A percentile compares a stretch with the other conserved stretches of the same genome.
These are phyloP conservation scores for Cryphonectria parasitica DNA, from an alignment of 2,329 filamentous ascomycete genomes.

Conservation along the genomic window DNA sequence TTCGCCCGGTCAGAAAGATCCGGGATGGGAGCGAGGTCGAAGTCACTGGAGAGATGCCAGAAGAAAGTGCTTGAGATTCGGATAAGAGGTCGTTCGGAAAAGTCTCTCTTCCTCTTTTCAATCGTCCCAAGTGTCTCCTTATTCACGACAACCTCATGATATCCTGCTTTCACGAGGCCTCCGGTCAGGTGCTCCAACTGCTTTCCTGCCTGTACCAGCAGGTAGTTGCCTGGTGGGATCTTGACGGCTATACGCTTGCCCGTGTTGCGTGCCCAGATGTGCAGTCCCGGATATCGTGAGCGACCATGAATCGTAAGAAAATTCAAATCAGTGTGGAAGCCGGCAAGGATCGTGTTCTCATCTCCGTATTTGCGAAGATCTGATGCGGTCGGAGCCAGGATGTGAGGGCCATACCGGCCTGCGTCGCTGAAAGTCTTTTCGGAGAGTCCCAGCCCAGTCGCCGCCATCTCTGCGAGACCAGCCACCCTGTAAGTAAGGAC, in stretches of 20 bases:
- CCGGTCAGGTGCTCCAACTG: constrained; percentile 66
- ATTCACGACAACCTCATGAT: constrained; percentile 65
- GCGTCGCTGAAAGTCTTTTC: constrained; percentile 57
- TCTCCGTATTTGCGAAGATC: constrained; percentile 58
- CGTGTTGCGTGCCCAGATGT: constrained; percentile 68
- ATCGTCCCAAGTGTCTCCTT: constrained; percentile 54
- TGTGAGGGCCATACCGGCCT: constrained; percentile 62
- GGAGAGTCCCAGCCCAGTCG: constrained; percentile 58
- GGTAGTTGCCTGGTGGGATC: constrained; percentile 61
- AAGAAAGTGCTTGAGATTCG: constrained; percentile 65
- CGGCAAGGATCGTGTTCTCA: constrained; percentile 62
- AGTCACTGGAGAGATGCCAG: constrained; percentile 63
- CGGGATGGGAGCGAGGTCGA: constrained; percentile 57
- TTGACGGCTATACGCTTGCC: constrained; percentile 61
- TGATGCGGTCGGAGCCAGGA: constrained; percentile 64
- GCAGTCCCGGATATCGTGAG: constrained; percentile 63
- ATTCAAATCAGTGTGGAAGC: constrained; percentile 68
- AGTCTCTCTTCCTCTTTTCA: constrained; percentile 44
- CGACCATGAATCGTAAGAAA: constrained; percentile 68
- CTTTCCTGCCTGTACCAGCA: constrained; percentile 66
- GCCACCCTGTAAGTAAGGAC: constrained; percentile 48
- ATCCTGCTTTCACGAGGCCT: constrained; percentile 64
- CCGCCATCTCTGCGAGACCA: constrained; percentile 62
- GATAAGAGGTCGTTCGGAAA: constrained; percentile 55
- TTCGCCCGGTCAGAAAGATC: constrained; percentile 50